Percentiles rank a stretch among this genome's conserved stretches.
Conservation (phyloP, 441 rosid species). For the Croton setiger region DNA sequence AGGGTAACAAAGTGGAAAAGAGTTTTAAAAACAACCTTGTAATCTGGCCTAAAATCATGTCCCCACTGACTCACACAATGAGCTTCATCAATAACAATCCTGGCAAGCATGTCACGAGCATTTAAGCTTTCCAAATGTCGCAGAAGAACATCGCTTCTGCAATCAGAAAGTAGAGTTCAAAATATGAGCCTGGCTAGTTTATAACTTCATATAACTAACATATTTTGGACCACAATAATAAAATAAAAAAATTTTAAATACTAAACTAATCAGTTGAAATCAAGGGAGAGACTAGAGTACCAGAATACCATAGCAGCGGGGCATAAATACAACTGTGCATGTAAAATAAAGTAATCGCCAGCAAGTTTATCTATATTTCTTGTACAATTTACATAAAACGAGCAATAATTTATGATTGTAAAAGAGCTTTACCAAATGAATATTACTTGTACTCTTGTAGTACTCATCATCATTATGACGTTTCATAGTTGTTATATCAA, state of each 20-base stretch:
- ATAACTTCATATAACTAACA: neutral
- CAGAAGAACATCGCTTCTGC: slow-evolving; percentile 90
- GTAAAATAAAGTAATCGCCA: neutral
- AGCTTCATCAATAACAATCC: slow-evolving; percentile 98
- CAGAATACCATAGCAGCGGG: neutral
- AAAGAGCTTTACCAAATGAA: neutral
- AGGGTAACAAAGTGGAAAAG: slow-evolving; percentile 4
- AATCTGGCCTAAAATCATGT: slow-evolving; percentile 98
- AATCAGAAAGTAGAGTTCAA: slow-evolving; percentile 16
- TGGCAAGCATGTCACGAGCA: slow-evolving; percentile 73
- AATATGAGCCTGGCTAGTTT: slow-evolving; percentile 1
- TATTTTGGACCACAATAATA: neutral
- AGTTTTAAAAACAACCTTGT: slow-evolving; percentile 59
- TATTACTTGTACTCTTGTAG: neutral
- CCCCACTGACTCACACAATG: slow-evolving; percentile 99
- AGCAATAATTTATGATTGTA: neutral
- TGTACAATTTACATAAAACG: neutral
- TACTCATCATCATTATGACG: neutral
- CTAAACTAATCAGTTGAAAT: neutral
- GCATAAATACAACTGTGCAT: neutral
- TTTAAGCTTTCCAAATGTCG: slow-evolving; percentile 74
- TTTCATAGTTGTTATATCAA: neutral
- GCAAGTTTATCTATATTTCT: neutral
- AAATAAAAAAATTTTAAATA: neutral
- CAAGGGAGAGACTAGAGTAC: neutral